Evolutionary conservation across 805 yeast species (phyloP), one percentile per base, ranked within the genome.

Genomic region (Peterozyma xylosa): DNA sequence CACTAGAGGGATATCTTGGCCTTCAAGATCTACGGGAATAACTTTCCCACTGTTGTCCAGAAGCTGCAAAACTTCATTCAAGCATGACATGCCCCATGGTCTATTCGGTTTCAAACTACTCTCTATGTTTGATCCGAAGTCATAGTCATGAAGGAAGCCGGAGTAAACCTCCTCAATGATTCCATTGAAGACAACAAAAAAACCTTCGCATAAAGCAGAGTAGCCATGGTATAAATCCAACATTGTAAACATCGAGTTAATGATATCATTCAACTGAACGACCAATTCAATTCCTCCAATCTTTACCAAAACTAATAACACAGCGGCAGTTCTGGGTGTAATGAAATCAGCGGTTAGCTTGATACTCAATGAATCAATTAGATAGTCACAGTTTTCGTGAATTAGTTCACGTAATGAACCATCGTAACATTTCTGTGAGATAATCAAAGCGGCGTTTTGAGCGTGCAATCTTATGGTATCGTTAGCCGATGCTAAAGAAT

Each of bases 181-280:
- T 21, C 78, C 80, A 42, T 74, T 74, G 53, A 90, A 87, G 0
- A 87, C 82, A 2, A 71, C 62, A 48, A 89, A 85, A 47, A 87
- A 81, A 1, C 87, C 86, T 46, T 81, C 81, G 43, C 86, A 80
- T 14, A 93, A 64, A 13, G 70, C 67, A 2, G 80, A 66, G 58
- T 91, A 91, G 0, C 91, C 95, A 62, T 90, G 96, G 55, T 83
- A 91, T 42, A 80, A 69, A 62, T 91, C 98, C 41, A 91, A 68
- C 33, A 90, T 64, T 15, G 81, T 76, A 58, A 91, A 88, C 49
- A 88, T 72, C 3, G 89, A 78, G 39, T 79, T 74, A 15, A 91
- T 66, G 1, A 91, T 70, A 58, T 91, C 98, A 41, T 70, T 76
- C 42, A 91, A 68, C 47, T 79, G 86, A 30, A 72, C 69, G 11